These are phyloP conservation scores for Penicillium psychrosexuale DNA, from an alignment of 2,329 filamentous ascomycete species.

Conservation along the genomic window DNA sequence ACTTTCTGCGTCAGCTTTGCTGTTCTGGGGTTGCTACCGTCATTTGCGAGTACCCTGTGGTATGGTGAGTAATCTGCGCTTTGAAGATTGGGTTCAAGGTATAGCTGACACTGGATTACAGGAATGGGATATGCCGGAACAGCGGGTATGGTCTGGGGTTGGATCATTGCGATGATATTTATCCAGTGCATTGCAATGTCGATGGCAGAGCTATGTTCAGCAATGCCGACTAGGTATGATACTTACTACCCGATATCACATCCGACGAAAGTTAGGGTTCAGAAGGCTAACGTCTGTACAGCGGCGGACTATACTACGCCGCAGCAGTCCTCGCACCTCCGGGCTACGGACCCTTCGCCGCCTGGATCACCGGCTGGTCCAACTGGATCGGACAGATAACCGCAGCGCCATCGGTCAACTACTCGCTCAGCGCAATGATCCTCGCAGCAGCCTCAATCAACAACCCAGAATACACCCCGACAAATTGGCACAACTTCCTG, in stretches of 20 bases:
- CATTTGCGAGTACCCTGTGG: constrained; percentile 67
- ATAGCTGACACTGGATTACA: constrained; percentile 12
- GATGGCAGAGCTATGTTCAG: constrained; percentile 69
- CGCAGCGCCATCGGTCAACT: constrained; percentile 64
- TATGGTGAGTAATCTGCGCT: constrained; percentile 53
- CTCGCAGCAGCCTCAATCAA: constrained; percentile 67
- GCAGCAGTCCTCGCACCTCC: constrained; percentile 66
- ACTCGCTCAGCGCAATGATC: constrained; percentile 66
- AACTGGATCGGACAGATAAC: constrained; percentile 69
- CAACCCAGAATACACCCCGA: constrained; percentile 63
- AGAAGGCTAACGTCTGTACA: constrained; percentile 12
- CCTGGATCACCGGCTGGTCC: constrained; percentile 68
- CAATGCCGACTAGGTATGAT: constrained; percentile 63
- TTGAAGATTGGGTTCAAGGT: neutral
- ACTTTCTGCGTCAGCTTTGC: constrained; percentile 73
- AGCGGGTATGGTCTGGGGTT: constrained; percentile 71
- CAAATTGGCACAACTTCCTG: constrained; percentile 65
- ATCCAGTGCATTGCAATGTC: constrained; percentile 67
- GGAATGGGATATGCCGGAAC: constrained; percentile 56
- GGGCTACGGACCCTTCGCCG: constrained; percentile 63
- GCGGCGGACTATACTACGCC: constrained; percentile 71
- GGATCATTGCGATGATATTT: constrained; percentile 69
- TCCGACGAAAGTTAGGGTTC: neutral
- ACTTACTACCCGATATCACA: no score
- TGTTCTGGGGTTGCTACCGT: constrained; percentile 67